Base-by-base conservation (phyloP, 1,139 yeast species). In the Blastobotrys arbuscula region DNA sequence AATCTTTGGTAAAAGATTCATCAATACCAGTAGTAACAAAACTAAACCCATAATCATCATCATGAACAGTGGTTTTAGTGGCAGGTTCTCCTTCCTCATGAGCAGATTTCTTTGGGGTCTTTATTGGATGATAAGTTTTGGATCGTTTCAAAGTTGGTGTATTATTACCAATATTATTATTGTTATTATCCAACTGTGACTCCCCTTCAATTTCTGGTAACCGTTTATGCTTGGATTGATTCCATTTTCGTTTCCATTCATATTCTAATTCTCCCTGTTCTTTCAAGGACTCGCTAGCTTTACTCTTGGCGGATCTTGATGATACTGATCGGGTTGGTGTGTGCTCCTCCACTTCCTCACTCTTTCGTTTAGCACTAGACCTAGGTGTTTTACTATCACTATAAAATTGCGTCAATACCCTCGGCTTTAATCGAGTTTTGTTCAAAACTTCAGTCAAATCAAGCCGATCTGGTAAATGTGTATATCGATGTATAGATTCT, bases 401-500 rank as follows among this genome's bases (percentile, higher is more conserved):
- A 52, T 69, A 71, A 68, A 79, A 79, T 34, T 63, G 61, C 48
- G 64, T 62, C 49, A 80, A 62, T 1, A 73, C 74, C 1, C 62
- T 61, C 2, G 64, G 62, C 40, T 75, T 71, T 45, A 81, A 66
- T 21, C 70, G 68, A 0, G 82, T 76, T 48, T 71, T 69, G 6
- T 85, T 87, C 34, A 82, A 68, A 2, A 75, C 62, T 34, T 74
- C 69, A 33, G 74, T 73, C 48, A 77, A 61, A 34, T 66, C 64
- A 1, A 69, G 58, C 21, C 64, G 68, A 38, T 71, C 65, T 1
- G 81, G 80, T 46, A 78, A 68, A 48, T 71, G 70, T 20, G 73
- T 65, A 60, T 74, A 83, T 36, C 77, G 70, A 2, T 75, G 70
- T 15, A 63, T 59, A 1, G 71, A 59, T 19, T 67, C 71, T 41